Evolutionary conservation across 169 alveolate species (phyloP), one percentile per base, ranked within the genome.

Genomic region (Amoebophrya sp.): DNA sequence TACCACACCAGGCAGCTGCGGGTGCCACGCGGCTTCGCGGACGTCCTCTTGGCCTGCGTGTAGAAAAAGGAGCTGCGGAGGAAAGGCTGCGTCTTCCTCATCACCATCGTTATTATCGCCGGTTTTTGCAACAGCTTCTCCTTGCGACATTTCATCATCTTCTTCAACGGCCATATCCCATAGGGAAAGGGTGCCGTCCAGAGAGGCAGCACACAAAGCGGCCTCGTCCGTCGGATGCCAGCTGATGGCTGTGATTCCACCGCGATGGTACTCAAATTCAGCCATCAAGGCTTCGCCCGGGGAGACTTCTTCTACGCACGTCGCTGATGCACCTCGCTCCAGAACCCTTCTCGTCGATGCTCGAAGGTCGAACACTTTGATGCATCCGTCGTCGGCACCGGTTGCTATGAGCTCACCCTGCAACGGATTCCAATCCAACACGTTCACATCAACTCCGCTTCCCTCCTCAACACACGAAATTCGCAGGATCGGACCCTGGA

Each of bases 151-250:
- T 65, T 76, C 89, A 2, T 41, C 91, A 83, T 93, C 94, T 0
- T 23, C 40, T 40, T 93, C 94, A 0, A 93, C 93, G 33, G 94
- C 90, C 90, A 93, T 34, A 78, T 93, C 94, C 94, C 94, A 93
- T 10, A 93, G 38, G 24, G 47, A 39, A 0, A 93, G 77, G 34
- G 90, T 34, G 90, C 78, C 92, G 91, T 93, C 94, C 3, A 39
- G 29, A 14, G 91, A 2, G 6, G 94, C 34, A 3, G 40, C 77
- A 3, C 92, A 93, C 36, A 93, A 77, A 0, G 39, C 26, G 29
- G 93, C 93, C 55, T 93, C 93, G 90, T 93, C 94, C 33, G 78
- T 41, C 40, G 94, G 94, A 78, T 93, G 93, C 94, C 94, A 93
- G 55, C 83, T 90, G 78, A 93, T 92, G 76, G 93, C 65, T 6